A percentile compares a stretch with the other conserved stretches of the same genome.
These are phyloP conservation scores for Hygrophorus pudorinus DNA, from an alignment of 768 basidiomycete species.

Conservation along the genomic window DNA sequence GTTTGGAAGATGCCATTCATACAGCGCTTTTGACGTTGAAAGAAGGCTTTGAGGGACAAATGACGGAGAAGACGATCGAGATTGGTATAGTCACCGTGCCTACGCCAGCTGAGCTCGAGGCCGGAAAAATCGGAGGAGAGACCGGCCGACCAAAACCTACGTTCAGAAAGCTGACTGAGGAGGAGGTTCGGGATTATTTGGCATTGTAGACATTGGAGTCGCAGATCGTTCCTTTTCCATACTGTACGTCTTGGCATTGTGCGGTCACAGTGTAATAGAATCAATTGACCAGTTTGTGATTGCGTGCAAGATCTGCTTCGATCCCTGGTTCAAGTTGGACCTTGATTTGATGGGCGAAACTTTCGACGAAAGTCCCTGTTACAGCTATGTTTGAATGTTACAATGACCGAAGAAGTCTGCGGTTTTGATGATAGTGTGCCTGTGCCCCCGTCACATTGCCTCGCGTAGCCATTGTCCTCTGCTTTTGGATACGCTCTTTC, in stretches of 20 bases:
- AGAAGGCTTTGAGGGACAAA: conserved; percentile 99
- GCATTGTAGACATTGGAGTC: conserved; percentile 47
- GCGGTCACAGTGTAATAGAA: background rate
- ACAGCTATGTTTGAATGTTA: no score
- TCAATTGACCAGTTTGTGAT: conserved; percentile 1
- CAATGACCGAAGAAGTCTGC: no score
- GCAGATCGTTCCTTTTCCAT: background rate
- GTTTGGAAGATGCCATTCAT: conserved; percentile 97
- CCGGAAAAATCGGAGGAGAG: conserved; percentile 57
- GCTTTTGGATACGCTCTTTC: no score
- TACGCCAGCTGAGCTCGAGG: conserved; percentile 56
- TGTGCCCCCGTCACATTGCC: no score
- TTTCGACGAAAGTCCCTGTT: no score
- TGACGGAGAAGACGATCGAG: conserved; percentile 99
- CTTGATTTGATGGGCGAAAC: background rate
- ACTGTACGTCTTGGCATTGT: conserved; percentile 1
- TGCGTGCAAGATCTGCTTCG: background rate
- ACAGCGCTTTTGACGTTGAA: conserved; percentile 96
- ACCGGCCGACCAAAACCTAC: conserved; percentile 72
- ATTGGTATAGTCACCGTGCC: conserved; percentile 94
- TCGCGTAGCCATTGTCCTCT: no score
- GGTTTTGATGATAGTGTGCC: no score
- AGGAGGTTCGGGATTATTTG: conserved; percentile 95
- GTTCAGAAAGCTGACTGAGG: conserved; percentile 92
- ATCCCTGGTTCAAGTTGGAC: background rate